Evolutionary conservation across 179 eudicot species (phyloP).

Genomic region (Gypsophila paniculata): DNA sequence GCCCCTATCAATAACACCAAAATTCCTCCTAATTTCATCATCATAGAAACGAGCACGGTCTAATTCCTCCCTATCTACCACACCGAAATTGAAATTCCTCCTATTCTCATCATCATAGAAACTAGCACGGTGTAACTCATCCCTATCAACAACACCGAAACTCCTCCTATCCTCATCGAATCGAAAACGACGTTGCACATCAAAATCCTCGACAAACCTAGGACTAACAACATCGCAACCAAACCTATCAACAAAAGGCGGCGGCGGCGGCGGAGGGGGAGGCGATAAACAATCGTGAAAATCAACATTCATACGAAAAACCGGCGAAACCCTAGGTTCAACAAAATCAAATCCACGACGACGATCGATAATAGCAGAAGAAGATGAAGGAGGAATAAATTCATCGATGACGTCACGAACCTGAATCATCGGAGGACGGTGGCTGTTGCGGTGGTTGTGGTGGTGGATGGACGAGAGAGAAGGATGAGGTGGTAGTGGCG

Average conservation of each 20-base stretch:
- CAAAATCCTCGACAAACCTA: neutral
- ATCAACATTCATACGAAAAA: constrained; percentile 8
- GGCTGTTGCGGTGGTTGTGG: constrained; percentile 20
- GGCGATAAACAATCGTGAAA: neutral
- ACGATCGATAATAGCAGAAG: constrained; percentile 5
- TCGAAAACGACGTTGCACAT: constrained; percentile 6
- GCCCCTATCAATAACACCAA: constrained; percentile 13
- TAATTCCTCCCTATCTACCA: constrained; percentile 9
- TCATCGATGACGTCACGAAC: neutral
- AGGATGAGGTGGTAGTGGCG: neutral
- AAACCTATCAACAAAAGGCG: constrained; percentile 8
- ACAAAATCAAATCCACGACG: constrained; percentile 8
- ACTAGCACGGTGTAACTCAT: neutral
- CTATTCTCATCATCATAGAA: neutral
- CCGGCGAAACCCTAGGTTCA: constrained; percentile 28
- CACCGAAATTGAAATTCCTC: constrained; percentile 9
- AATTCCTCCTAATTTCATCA: constrained; percentile 9
- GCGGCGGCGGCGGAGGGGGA: neutral
- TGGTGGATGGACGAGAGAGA: neutral
- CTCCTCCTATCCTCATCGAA: neutral
- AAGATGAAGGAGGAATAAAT: neutral
- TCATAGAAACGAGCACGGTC: neutral
- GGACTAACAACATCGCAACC: neutral
- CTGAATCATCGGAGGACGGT: constrained; percentile 8
- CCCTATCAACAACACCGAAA: constrained; percentile 2